Evolutionary conservation across 177 flowering plant species (phyloP).

Genomic region (Vitis hybrid): DNA sequence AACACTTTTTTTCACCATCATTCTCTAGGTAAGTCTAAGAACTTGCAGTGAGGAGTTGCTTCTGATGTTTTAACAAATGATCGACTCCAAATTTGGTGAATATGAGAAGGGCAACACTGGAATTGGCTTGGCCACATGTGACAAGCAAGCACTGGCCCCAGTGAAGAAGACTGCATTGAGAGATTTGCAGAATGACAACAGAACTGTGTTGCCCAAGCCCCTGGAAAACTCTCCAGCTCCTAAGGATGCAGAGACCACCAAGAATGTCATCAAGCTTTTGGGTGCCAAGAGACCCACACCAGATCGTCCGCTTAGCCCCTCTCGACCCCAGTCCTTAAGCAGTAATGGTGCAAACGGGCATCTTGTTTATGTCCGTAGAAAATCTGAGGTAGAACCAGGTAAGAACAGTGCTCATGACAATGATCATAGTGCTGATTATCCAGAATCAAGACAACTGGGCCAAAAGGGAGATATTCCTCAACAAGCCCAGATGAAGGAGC

Average conservation of each 20-base stretch:
- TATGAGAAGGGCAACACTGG: too few species aligned
- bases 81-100: too few species aligned
- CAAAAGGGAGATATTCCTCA: not conserved
- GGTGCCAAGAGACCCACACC: not conserved
- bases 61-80: too few species aligned
- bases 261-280: not conserved
- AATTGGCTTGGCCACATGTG: too few species aligned
- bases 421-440: not conserved
- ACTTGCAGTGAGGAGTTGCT: too few species aligned
- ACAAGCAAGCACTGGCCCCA: too few species aligned
- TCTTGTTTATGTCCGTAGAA: constrained; percentile 9
- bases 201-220: too few species aligned
- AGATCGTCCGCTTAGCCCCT: constrained; percentile 1
- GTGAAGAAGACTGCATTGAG: not conserved
- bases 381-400: not conserved
- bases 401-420: constrained; percentile 2
- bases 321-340: not conserved
- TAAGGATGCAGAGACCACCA: not conserved
- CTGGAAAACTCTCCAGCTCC: not conserved
- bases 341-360: not conserved
- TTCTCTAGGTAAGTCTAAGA: too few species aligned
- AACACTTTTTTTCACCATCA: too few species aligned
- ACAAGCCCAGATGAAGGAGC: not conserved
- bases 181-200: too few species aligned
- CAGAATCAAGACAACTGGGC: constrained; percentile 1